phyloP scores from a whole-genome alignment of 371 early-diverging fungal species.

The Coelomomyces lativittatus region DNA sequence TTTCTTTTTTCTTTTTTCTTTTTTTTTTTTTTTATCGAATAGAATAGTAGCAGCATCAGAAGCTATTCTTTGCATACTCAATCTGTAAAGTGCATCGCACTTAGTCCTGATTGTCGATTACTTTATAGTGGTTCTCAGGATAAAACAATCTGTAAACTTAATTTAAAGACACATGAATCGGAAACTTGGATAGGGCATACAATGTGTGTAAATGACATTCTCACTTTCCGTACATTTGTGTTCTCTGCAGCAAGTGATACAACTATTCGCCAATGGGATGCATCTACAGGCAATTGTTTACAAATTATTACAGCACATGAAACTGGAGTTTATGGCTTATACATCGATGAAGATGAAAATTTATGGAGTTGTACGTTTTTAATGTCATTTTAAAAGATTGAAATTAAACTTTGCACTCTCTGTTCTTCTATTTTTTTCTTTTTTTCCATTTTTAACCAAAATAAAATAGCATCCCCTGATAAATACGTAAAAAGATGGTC shows the following conservation, averaged over 20 bases:
- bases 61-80: conserved; percentile 47
- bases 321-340: conserved; percentile 48
- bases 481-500: conserved; percentile 50
- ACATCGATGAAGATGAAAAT: conserved; percentile 24
- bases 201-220: conserved; percentile 44
- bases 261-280: conserved; percentile 43
- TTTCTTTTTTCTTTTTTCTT: neutral
- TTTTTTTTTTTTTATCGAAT: neutral
- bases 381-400: neutral
- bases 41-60: conserved; percentile 31
- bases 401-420: no score
- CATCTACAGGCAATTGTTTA: conserved; percentile 13
- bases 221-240: no score
- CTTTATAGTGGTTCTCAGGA: conserved; percentile 58
- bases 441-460: no score
- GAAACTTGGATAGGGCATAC: conserved; percentile 37
- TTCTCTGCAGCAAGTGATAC: no score
- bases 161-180: conserved; percentile 21
- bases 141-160: conserved; percentile 46
- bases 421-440: neutral
- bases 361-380: conserved; percentile 46
- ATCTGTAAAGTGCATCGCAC: conserved; percentile 48
- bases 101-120: conserved; percentile 7
- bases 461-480: conserved; percentile 47
- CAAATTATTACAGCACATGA: conserved; percentile 43